Evolutionary conservation across 208 protist genomes (phyloP).

Genomic region (Acanthamoeba sp.): DNA sequence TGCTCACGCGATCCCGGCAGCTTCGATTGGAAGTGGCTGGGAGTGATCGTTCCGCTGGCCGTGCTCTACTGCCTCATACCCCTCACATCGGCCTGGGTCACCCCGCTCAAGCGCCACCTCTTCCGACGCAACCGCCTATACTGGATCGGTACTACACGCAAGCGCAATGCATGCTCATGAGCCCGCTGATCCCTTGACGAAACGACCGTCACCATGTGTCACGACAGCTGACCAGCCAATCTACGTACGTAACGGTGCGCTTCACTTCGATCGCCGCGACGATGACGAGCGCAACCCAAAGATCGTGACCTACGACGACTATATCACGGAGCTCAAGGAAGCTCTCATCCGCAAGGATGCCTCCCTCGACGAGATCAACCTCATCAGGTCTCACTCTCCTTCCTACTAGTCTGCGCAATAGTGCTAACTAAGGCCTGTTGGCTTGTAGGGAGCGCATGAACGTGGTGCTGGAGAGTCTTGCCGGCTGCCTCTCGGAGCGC

Average conservation of each 20-base stretch:
- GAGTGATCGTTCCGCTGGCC: constrained; percentile 34
- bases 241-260: constrained; percentile 10
- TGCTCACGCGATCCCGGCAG: constrained; percentile 19
- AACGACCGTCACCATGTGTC: background rate
- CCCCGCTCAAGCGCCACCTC: constrained; percentile 48
- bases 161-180: too few relatives aligned
- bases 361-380: constrained; percentile 53
- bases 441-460: background rate
- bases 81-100: constrained; percentile 54
- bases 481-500: constrained; percentile 19
- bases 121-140: constrained; percentile 51
- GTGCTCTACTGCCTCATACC: constrained; percentile 42
- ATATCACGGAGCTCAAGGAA: constrained; percentile 64
- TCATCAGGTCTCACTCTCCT: constrained; percentile 14
- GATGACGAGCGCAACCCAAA: constrained; percentile 35
- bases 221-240: constrained; percentile 31
- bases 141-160: background rate
- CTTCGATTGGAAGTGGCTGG: constrained; percentile 54
- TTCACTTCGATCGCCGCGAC: constrained; percentile 14
- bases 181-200: background rate
- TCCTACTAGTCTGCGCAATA: too few relatives aligned
- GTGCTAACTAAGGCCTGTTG: background rate
- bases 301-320: constrained; percentile 60
- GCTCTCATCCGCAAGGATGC: constrained; percentile 62
- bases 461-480: constrained; percentile 37